Percentiles rank a stretch among this genome's conserved stretches.
These are phyloP conservation scores for Aspergillus tanneri DNA, from an alignment of 2,329 filamentous ascomycete genomes.

Conservation along the genomic window DNA sequence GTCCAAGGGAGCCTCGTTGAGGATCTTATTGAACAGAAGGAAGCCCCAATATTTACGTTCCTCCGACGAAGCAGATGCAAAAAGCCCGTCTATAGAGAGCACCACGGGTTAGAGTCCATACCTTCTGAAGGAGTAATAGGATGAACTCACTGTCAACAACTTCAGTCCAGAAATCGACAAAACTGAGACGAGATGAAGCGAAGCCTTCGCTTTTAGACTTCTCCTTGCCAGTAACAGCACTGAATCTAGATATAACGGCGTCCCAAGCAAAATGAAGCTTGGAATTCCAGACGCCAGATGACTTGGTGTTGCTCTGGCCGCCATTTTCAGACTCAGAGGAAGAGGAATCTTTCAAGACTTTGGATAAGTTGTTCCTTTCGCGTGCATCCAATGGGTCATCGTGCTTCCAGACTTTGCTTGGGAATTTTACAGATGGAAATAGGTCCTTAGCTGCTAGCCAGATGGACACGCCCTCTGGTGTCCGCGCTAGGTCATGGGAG, in stretches of 20 bases:
- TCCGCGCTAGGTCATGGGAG: constrained; percentile 68
- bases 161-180: constrained; percentile 79
- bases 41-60: constrained; percentile 93
- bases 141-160: constrained; percentile 75
- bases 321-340: constrained; percentile 29
- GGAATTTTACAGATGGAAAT: constrained; percentile 65
- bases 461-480: constrained; percentile 83
- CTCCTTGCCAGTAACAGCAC: constrained; percentile 28
- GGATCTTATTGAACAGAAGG: constrained; percentile 75
- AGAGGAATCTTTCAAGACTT: constrained; percentile 70
- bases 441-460: constrained; percentile 71
- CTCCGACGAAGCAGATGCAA: constrained; percentile 76
- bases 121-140: background rate
- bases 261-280: constrained; percentile 89
- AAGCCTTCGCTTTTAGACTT: constrained; percentile 32
- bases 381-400: constrained; percentile 70
- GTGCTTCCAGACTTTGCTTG: constrained; percentile 69
- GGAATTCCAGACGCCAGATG: constrained; percentile 71
- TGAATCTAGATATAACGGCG: constrained; percentile 61
- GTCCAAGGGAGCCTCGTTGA: constrained; percentile 54
- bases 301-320: constrained; percentile 32
- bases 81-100: constrained; percentile 68
- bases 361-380: constrained; percentile 67
- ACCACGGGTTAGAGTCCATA: constrained; percentile 27
- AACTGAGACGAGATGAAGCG: constrained; percentile 45